Evolutionary conservation across 345 rosid species (phyloP).

Genomic region (Excoecaria cochinchinensis): DNA sequence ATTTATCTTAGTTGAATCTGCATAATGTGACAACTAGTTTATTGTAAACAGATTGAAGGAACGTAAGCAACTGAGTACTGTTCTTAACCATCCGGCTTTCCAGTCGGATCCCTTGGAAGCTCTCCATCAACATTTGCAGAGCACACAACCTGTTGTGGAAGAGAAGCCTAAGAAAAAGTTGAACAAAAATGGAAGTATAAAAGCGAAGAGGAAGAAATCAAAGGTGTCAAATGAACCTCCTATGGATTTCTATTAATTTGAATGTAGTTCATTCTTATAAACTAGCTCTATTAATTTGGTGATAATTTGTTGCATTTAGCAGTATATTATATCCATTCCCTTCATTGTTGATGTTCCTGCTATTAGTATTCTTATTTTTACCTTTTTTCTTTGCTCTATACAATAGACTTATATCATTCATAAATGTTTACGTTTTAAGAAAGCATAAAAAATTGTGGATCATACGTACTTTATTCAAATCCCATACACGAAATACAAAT

Average conservation of each 20-base stretch:
- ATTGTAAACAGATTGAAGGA: constrained; percentile 56
- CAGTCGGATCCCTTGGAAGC: constrained; percentile 72
- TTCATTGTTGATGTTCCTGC: too few species aligned
- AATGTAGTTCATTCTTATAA: too few species aligned
- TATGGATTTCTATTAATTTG: constrained; percentile 58
- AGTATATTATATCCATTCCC: too few species aligned
- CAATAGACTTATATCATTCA: too few species aligned
- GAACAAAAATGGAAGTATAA: constrained; percentile 50
- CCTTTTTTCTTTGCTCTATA: too few species aligned
- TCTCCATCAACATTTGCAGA: constrained; percentile 62
- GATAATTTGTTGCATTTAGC: too few species aligned
- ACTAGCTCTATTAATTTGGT: too few species aligned
- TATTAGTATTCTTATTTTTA: too few species aligned
- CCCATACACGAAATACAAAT: too few species aligned
- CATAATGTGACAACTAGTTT: background rate
- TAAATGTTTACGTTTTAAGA: too few species aligned
- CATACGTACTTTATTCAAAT: too few species aligned
- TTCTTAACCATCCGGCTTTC: constrained; percentile 67
- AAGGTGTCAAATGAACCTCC: constrained; percentile 30
- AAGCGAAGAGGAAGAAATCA: constrained; percentile 40
- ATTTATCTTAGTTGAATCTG: background rate
- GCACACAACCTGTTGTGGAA: constrained; percentile 42
- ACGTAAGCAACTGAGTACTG: constrained; percentile 54
- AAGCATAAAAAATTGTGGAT: too few species aligned
- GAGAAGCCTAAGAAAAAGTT: constrained; percentile 58